Percentiles rank a stretch among this genome's conserved stretches.
phyloP scores from a whole-genome alignment of 306 rosid genomes.

The Trichosanthes cucumerina region DNA sequence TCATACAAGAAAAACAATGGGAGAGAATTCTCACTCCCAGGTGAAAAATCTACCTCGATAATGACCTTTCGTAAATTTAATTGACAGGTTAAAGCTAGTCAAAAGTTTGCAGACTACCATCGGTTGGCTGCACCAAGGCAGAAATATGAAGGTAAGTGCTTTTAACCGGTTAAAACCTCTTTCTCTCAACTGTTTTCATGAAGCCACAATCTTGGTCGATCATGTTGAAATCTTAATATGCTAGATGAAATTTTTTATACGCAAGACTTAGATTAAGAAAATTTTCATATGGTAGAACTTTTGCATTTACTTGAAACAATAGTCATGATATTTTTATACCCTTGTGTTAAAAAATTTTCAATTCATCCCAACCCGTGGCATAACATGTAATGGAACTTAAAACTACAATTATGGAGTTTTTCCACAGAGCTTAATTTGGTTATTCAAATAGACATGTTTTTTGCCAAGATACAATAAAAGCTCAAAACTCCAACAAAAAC shows the following conservation, averaged over 20 bases:
- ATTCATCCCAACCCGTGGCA: no score
- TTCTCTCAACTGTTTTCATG: not conserved
- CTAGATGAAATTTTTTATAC: not conserved
- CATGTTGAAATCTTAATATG: not conserved
- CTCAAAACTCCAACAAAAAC: no score
- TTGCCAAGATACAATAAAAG: not conserved
- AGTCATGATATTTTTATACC: no score
- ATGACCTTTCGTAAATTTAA: not conserved
- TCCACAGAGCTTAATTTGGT: not conserved
- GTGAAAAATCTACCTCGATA: not conserved
- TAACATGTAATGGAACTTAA: no score
- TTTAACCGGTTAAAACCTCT: not conserved
- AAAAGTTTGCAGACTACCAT: conserved; percentile 49
- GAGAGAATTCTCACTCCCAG: not conserved
- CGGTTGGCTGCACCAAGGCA: conserved; percentile 56
- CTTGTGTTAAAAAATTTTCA: no score
- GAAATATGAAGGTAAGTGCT: conserved; percentile 49
- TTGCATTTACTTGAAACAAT: not conserved
- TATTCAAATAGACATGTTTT: not conserved
- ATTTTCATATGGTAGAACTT: no score
- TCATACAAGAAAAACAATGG: not conserved
- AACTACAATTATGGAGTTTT: not conserved
- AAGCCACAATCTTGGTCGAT: not conserved
- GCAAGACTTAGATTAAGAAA: not conserved
- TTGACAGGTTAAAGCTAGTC: conserved; percentile 50